Evolutionary conservation across 306 rosid genomes (phyloP).

Genomic region (Cucumis hystrix): DNA sequence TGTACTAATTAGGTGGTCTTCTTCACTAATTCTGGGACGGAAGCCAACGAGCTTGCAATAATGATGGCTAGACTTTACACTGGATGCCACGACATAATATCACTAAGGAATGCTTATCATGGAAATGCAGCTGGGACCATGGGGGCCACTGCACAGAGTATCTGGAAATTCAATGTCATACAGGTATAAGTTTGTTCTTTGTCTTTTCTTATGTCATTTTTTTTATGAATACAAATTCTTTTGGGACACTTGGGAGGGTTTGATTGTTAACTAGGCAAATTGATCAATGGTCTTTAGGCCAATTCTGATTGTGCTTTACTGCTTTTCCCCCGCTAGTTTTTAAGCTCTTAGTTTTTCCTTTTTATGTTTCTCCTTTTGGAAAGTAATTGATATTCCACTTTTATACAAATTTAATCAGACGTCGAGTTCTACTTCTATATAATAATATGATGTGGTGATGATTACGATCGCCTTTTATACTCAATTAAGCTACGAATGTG

Average conservation of each 20-base stretch:
- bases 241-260: neutral
- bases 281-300: neutral
- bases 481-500: neutral
- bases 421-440: neutral
- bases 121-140: slow-evolving; percentile 85
- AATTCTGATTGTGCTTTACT: neutral
- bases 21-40: slow-evolving; percentile 95
- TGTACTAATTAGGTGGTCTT: slow-evolving; percentile 52
- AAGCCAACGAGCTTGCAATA: slow-evolving; percentile 87
- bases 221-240: neutral
- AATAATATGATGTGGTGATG: neutral
- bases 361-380: neutral
- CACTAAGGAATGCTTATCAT: slow-evolving; percentile 79
- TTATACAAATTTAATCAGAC: neutral
- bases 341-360: neutral
- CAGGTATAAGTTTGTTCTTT: slow-evolving; percentile 34
- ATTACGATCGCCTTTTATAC: neutral
- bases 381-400: neutral
- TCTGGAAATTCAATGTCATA: slow-evolving; percentile 67
- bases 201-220: neutral
- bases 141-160: slow-evolving; percentile 88
- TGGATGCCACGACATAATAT: slow-evolving; percentile 72
- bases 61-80: slow-evolving; percentile 65
- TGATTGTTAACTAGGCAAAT: neutral
- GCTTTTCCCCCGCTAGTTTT: neutral